Base-by-base conservation (phyloP, 1,139 yeast genomes). In the Yamadazyma triangularis region DNA sequence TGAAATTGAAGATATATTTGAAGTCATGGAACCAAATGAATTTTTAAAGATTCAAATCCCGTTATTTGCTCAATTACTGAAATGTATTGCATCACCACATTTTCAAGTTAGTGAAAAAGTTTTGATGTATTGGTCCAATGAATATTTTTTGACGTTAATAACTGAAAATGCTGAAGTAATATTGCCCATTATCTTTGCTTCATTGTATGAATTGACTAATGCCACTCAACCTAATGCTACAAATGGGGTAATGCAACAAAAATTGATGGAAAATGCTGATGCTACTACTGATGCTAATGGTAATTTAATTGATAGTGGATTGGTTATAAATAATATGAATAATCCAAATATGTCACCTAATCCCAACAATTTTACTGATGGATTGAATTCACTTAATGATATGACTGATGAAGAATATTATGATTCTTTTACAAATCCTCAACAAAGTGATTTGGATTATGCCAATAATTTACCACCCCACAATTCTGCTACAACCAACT, bases 61-160 rank as follows among this genome's bases (percentile, higher is more conserved):
- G 2, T 64, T 91, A 34, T 89, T 89, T 60, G 94, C 93, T 23
- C 98, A 93, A 60, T 70, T 91, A 43, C 84, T 96, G 34, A 88
- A 86, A 60, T 89, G 97, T 63, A 89, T 93, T 29, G 77, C 95
- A 16, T 85, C 95, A 3, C 88, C 96, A 15, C 98, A 91, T 64
- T 93, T 91, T 67, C 98, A 93, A 66, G 96, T 91, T 16, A 85
- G 95, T 41, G 99, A 91, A 58, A 88, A 94, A 47, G 96, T 93
- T 1, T 71, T 91, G 37, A 85, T 91, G 53, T 88, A 80, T 58
- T 93, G 96, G 94, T 84, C 86, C 45, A 91, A 91, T 56, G 98
- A 91, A 53, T 89, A 86, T 61, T 89, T 91, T 54, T 76, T 91
- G 46, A 83, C 89, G 25, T 64, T 91, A 42, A 88, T 93, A 29